phyloP scores from a whole-genome alignment of 2,329 filamentous ascomycete genomes.

The Pseudogymnoascus sp. region DNA sequence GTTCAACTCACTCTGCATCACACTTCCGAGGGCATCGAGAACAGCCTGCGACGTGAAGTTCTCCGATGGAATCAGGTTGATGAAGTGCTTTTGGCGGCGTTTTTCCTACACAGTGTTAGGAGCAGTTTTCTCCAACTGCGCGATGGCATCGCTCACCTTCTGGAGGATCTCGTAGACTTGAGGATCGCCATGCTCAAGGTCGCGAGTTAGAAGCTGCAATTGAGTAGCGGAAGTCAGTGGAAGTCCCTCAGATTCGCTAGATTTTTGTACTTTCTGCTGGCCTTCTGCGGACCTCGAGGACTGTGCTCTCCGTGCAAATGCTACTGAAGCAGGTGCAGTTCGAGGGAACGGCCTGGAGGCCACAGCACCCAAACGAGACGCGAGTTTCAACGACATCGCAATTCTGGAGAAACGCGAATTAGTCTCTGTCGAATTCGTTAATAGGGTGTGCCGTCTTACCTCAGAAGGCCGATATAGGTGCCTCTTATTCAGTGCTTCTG shows the following conservation, averaged over 20 bases:
- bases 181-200: constrained; percentile 79
- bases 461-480: constrained; percentile 9
- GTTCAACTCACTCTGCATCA: constrained; percentile 73
- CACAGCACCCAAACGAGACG: constrained; percentile 9
- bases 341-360: constrained; percentile 6
- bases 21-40: constrained; percentile 82
- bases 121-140: not conserved
- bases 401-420: constrained; percentile 1
- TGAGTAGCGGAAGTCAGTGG: constrained; percentile 14
- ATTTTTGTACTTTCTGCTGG: constrained; percentile 48
- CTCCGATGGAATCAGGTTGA: constrained; percentile 92
- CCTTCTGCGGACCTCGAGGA: constrained; percentile 36
- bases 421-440: constrained; percentile 5
- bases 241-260: constrained; percentile 12
- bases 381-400: constrained; percentile 9
- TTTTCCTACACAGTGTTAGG: constrained; percentile 61
- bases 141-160: constrained; percentile 51
- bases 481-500: not conserved
- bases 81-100: constrained; percentile 92
- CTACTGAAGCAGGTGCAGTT: constrained; percentile 7
- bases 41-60: constrained; percentile 94
- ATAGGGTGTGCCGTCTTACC: constrained; percentile 9
- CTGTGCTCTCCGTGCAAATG: constrained; percentile 5
- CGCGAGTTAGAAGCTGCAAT: constrained; percentile 65
- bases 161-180: constrained; percentile 83